Percentiles rank a stretch among this genome's conserved stretches.
phyloP scores from a whole-genome alignment of 768 basidiomycete genomes.

The Amanita molliuscula region DNA sequence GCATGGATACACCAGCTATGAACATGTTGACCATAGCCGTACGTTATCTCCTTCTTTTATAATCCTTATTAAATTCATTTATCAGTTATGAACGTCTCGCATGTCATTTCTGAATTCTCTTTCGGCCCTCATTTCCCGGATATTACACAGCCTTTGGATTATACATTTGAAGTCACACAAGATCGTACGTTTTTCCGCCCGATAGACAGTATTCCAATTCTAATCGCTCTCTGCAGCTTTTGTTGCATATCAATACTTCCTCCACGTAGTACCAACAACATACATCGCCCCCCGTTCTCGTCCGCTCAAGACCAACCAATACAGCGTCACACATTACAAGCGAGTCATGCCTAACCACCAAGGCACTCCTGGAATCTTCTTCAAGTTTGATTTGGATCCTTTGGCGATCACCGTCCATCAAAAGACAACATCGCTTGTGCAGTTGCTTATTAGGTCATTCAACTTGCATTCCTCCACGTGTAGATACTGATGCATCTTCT shows the following conservation, averaged over 20 bases:
- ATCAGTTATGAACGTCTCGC: conserved; percentile 91
- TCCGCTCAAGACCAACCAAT: conserved; percentile 72
- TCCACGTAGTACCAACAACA: conserved; percentile 92
- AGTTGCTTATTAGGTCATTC: conserved; percentile 66
- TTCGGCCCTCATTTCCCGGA: conserved; percentile 96
- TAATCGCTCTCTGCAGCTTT: conserved; percentile 42
- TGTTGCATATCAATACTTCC: conserved; percentile 87
- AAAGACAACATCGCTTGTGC: conserved; percentile 72
- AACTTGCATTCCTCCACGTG: not conserved
- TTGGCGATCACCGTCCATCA: conserved; percentile 79
- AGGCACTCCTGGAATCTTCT: conserved; percentile 91
- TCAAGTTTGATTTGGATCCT: conserved; percentile 96
- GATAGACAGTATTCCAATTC: conserved; percentile 2
- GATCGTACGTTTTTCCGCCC: conserved; percentile 40
- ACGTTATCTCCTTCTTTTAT: conserved; percentile 18
- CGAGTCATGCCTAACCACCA: conserved; percentile 62
- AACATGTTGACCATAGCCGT: conserved; percentile 86
- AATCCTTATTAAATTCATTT: not conserved
- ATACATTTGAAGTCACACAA: conserved; percentile 68
- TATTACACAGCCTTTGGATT: conserved; percentile 89
- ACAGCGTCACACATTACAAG: conserved; percentile 90
- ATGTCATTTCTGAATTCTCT: conserved; percentile 94
- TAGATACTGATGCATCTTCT: not conserved
- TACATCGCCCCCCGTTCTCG: conserved; percentile 67
- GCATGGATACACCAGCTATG: conserved; percentile 82